A percentile compares a stretch with the other conserved stretches of the same genome.
These are phyloP conservation scores for Blastobotrys terrestris DNA, from an alignment of 805 yeast species.

Conservation along the genomic window DNA sequence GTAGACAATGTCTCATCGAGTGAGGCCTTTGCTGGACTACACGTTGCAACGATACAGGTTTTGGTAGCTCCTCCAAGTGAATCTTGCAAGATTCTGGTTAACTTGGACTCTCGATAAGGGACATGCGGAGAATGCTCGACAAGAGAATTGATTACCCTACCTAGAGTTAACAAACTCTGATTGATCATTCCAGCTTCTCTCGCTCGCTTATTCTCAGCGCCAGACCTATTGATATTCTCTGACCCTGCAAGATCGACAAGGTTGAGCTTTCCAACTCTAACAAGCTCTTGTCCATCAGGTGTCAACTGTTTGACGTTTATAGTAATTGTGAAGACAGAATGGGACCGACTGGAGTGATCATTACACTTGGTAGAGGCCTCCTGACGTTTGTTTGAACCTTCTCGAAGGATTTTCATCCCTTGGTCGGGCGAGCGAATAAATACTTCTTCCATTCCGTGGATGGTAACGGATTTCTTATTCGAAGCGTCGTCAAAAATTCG, in stretches of 20 bases:
- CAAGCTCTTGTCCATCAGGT: constrained; percentile 44
- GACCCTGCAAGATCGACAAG: constrained; percentile 92
- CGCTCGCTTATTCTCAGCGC: constrained; percentile 77
- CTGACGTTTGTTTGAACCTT: constrained; percentile 56
- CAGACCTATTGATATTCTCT: constrained; percentile 78
- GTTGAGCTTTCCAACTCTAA: constrained; percentile 61
- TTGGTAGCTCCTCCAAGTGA: constrained; percentile 83
- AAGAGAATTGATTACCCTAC: constrained; percentile 73
- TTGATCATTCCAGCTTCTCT: constrained; percentile 90
- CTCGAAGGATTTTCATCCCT: constrained; percentile 44
- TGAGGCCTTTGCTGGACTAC: constrained; percentile 71
- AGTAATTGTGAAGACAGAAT: constrained; percentile 68
- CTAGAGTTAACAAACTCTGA: constrained; percentile 77
- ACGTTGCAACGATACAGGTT: constrained; percentile 78
- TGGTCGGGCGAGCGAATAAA: constrained; percentile 43
- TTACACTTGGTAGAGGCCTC: constrained; percentile 74
- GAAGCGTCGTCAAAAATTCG: constrained; percentile 47
- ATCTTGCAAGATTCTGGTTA: constrained; percentile 70
- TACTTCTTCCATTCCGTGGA: constrained; percentile 53
- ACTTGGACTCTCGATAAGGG: constrained; percentile 78
- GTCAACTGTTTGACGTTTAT: constrained; percentile 47
- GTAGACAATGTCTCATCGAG: constrained; percentile 83
- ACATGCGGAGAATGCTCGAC: constrained; percentile 60
- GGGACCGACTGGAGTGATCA: constrained; percentile 71
- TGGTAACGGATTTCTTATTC: constrained; percentile 39